Evolutionary conservation across 1,284 basidiomycete species (phyloP).

Genomic region (Mycosarcoma mackinlayi): DNA sequence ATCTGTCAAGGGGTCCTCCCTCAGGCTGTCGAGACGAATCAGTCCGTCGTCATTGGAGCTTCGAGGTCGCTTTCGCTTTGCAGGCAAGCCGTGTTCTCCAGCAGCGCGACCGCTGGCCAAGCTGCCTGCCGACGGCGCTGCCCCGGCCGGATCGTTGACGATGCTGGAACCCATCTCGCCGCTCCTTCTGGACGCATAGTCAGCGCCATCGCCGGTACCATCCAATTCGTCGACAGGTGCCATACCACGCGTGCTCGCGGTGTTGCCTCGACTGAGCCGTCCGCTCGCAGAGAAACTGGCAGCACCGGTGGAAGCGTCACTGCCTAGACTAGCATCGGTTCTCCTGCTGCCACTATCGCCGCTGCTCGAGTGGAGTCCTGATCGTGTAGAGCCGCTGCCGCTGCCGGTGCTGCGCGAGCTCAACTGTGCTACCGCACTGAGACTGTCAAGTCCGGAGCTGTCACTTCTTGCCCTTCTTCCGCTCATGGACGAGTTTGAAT

Average conservation of each 20-base stretch:
- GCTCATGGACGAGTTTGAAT: slow-evolving; percentile 31
- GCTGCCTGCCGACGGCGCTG: slow-evolving; percentile 11
- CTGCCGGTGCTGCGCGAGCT: slow-evolving; percentile 39
- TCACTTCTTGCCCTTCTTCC: slow-evolving; percentile 29
- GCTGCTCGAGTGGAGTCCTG: slow-evolving; percentile 29
- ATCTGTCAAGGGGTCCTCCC: slow-evolving; percentile 30
- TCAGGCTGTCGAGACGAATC: slow-evolving; percentile 34
- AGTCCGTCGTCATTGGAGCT: slow-evolving; percentile 23
- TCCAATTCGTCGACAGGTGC: slow-evolving; percentile 1
- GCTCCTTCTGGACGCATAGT: slow-evolving; percentile 12
- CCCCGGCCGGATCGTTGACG: slow-evolving; percentile 14
- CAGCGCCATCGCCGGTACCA: slow-evolving; percentile 8
- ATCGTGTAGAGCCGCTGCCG: slow-evolving; percentile 27
- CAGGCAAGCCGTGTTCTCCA: slow-evolving; percentile 22
- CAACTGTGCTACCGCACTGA: slow-evolving; percentile 33
- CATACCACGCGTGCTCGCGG: slow-evolving; percentile 37
- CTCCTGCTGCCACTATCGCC: slow-evolving; percentile 23
- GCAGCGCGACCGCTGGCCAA: slow-evolving; percentile 43
- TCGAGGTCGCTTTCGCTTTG: slow-evolving; percentile 24
- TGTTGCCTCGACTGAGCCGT: slow-evolving; percentile 38
- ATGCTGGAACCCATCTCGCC: slow-evolving; percentile 6
- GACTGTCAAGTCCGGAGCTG: slow-evolving; percentile 40
- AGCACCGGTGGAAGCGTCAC: slow-evolving; percentile 48
- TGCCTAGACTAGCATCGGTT: slow-evolving; percentile 34
- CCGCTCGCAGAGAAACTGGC: slow-evolving; percentile 54